These are phyloP conservation scores for Nicotiana undulata DNA, from an alignment of 257 asterid genomes.

Conservation along the genomic window DNA sequence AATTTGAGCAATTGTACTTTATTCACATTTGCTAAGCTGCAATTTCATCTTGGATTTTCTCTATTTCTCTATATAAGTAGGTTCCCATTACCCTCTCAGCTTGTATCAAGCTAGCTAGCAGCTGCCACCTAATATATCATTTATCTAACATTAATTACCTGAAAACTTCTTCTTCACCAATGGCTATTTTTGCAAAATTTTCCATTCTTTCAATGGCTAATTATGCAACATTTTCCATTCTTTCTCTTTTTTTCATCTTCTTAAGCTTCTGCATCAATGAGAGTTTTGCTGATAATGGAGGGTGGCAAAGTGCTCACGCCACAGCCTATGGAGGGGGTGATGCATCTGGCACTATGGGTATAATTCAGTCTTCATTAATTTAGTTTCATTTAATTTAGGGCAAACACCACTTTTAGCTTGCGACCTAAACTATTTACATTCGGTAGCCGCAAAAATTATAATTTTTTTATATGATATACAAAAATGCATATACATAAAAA, in stretches of 20 bases:
- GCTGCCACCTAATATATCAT: background rate
- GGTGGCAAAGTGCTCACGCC: slow-evolving; percentile 23
- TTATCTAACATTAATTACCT: background rate
- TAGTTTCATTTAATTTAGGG: background rate
- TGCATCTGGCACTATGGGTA: slow-evolving; percentile 28
- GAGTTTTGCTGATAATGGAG: slow-evolving; percentile 19
- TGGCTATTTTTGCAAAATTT: slow-evolving; percentile 22
- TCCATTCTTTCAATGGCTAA: slow-evolving; percentile 36
- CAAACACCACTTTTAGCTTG: too few species aligned
- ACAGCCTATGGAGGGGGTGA: slow-evolving; percentile 22
- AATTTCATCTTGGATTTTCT: background rate
- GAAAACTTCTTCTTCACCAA: background rate
- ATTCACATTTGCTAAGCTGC: background rate
- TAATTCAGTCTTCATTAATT: background rate
- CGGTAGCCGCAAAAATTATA: too few species aligned
- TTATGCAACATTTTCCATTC: slow-evolving; percentile 9
- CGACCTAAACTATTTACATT: too few species aligned
- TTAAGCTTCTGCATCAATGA: slow-evolving; percentile 19
- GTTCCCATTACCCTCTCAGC: slow-evolving; percentile 10
- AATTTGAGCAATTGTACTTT: background rate
- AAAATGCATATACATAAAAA: too few species aligned
- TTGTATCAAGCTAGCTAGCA: background rate
- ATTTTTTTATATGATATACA: too few species aligned
- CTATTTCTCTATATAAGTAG: slow-evolving; percentile 35
- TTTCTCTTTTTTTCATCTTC: slow-evolving; percentile 19